phyloP scores from a whole-genome alignment of 2,329 filamentous ascomycete genomes.

The Boeremia lycopersici region DNA sequence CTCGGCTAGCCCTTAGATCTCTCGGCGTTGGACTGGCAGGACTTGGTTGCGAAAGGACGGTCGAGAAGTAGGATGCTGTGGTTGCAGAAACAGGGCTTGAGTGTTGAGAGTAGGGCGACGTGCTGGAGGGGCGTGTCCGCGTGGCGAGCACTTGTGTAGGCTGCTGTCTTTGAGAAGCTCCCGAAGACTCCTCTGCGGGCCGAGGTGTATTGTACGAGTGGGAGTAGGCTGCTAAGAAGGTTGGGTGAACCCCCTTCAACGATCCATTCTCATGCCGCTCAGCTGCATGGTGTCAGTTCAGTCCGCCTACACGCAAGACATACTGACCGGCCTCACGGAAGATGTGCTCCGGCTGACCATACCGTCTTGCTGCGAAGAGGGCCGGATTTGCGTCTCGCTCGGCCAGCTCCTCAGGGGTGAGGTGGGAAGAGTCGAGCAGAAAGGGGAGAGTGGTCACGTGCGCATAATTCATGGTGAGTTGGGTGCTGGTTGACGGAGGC shows the following conservation, averaged over 20 bases:
- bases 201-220: not conserved
- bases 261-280: not conserved
- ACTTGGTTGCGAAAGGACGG: no score
- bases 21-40: no score
- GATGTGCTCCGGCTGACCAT: constrained; percentile 1
- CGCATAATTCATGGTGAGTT: not conserved
- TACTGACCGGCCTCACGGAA: constrained; percentile 1
- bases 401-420: not conserved
- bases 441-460: not conserved
- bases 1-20: no score
- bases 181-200: no score
- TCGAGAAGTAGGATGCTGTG: no score
- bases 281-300: not conserved
- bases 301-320: not conserved
- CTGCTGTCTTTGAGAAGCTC: no score
- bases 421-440: not conserved
- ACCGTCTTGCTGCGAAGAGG: not conserved
- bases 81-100: no score
- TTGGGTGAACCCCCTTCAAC: not conserved
- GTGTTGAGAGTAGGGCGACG: no score
- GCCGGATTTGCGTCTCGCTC: not conserved
- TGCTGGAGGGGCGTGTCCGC: no score
- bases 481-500: not conserved
- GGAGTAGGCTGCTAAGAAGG: not conserved
- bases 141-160: no score